Base-by-base conservation (phyloP, 2,329 filamentous ascomycete species). In the Stachybotrys elegans region DNA sequence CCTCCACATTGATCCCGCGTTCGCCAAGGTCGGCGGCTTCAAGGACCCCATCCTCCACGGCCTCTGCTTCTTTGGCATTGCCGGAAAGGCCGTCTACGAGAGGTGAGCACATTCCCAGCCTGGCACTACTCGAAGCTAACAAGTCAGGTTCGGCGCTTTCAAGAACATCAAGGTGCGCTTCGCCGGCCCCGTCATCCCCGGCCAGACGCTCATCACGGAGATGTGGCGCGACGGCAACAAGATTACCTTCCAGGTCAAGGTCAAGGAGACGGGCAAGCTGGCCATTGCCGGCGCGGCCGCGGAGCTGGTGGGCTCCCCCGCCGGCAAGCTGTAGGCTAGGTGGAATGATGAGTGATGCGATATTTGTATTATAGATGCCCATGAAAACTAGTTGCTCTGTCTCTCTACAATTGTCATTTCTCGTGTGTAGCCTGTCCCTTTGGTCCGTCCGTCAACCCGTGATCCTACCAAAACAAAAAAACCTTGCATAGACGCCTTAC, bases 1-100 rank as follows among this genome's bases (percentile, higher is more conserved):
- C 13, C 82, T 98, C 2, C 93, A 98, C 72, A 86, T 98, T 50
- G 93, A 98, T 66, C 93, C 93, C 2, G 79, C 82, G 40, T 97
- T 98, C 68, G 88, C 88, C 70, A 93, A 93, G 73, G 84, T 95
- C 56, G 93, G 92, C 47, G 93, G 93, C 47, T 98, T 98, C 81
- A 86, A 93, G 70, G 81, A 75, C 22, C 93, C 93, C 12, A 98
- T 98, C 62, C 75, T 98, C 43, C 93, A 98, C 72, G 93, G 93
- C n/a, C 81, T 98, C 29, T 95, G 90, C 78, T 93, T 84, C 63
- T 92, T 98, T 59, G 93, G 93, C 55, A 81, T 97, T 53, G 84
- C 88, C 14, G 88, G 85, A 52, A 96, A 95, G 77, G 90, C 92
- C 48, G 82, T 98, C 31, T 86, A 91, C 63, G 79, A 89, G 68